phyloP scores from a whole-genome alignment of 768 basidiomycete genomes.

The Neoboletus magnificus region DNA sequence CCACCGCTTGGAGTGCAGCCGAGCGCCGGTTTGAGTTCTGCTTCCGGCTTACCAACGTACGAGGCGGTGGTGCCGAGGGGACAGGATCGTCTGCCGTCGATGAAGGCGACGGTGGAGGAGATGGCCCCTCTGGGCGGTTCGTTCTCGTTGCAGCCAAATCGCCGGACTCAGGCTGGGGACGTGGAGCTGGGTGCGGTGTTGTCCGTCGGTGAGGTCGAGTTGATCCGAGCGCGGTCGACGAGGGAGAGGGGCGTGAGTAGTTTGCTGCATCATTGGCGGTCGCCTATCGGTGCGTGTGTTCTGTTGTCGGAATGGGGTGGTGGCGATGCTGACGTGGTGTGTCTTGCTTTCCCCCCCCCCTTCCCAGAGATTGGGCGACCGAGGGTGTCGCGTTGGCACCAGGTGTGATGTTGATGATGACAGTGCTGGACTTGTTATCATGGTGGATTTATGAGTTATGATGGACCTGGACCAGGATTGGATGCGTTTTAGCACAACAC shows the following conservation, averaged over 20 bases:
- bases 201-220: constrained; percentile 40
- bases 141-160: constrained; percentile 25
- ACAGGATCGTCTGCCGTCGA: background rate
- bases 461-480: background rate
- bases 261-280: constrained; percentile 62
- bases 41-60: constrained; percentile 20
- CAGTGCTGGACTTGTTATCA: background rate
- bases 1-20: background rate
- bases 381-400: background rate
- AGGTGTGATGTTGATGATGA: background rate
- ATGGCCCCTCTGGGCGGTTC: constrained; percentile 12
- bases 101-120: constrained; percentile 33
- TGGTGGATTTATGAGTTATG: background rate
- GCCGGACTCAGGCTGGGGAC: constrained; percentile 20
- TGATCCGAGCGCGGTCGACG: constrained; percentile 40
- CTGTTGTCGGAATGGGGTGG: background rate
- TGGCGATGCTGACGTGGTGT: background rate
- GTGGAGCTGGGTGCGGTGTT: constrained; percentile 19
- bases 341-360: too few species aligned
- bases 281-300: constrained; percentile 56
- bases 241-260: constrained; percentile 39
- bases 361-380: constrained; percentile 15
- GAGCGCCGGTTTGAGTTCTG: background rate
- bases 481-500: background rate
- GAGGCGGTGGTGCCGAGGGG: constrained; percentile 29